phyloP scores from a whole-genome alignment of 805 yeast species.

The Candida xiaguanensis region DNA sequence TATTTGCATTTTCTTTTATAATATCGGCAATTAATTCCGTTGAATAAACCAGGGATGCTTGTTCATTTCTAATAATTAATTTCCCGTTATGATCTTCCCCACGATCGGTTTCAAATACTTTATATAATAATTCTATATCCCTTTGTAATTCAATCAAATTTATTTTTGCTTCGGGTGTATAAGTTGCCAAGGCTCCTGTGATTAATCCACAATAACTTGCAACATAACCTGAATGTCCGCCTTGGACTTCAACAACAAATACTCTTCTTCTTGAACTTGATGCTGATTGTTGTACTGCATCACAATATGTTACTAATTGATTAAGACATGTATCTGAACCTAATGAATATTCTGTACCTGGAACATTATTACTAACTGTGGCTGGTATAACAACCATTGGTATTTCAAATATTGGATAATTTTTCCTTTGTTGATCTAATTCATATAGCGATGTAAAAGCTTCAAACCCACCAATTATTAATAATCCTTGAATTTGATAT shows the following conservation, averaged over 20 bases:
- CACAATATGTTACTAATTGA: conserved; percentile 68
- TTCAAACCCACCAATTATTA: conserved; percentile 80
- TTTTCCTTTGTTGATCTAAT: conserved; percentile 54
- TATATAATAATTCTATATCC: conserved; percentile 60
- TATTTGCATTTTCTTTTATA: conserved; percentile 57
- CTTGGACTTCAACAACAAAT: conserved; percentile 80
- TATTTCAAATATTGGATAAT: conserved; percentile 68
- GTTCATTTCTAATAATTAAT: conserved; percentile 61
- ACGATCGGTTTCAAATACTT: conserved; percentile 55
- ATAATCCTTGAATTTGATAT: conserved; percentile 63
- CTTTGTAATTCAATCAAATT: conserved; percentile 56
- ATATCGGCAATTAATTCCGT: conserved; percentile 71
- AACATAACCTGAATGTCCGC: conserved; percentile 79
- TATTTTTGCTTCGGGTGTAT: conserved; percentile 72
- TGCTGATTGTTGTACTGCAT: conserved; percentile 75
- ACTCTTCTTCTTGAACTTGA: conserved; percentile 75
- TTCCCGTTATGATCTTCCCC: conserved; percentile 71
- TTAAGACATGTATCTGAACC: conserved; percentile 77
- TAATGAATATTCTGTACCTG: conserved; percentile 75
- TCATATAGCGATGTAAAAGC: conserved; percentile 70
- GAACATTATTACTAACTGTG: conserved; percentile 76
- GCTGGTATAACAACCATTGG: conserved; percentile 81
- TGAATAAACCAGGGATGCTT: conserved; percentile 63
- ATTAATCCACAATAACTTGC: conserved; percentile 67
- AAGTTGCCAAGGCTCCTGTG: conserved; percentile 70